Base-by-base conservation (phyloP, 176 grass and related monocot genomes). In the Hyparrhenia diplandra region DNA sequence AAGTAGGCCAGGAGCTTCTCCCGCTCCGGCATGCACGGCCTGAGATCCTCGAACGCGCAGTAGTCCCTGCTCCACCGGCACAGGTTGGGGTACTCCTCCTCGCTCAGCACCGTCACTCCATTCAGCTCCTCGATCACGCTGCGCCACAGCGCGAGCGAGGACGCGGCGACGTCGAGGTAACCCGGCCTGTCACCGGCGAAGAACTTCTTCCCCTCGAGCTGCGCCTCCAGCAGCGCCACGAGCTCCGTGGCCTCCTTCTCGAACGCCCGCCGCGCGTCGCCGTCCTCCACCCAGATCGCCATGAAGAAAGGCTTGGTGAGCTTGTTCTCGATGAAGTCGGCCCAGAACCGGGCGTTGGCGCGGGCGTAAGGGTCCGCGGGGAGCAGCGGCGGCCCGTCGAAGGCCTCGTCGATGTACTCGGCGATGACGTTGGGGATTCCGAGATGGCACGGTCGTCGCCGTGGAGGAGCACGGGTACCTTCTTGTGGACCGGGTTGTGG, bases 341-440 rank as follows among this genome's bases (percentile, higher is more conserved):
- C 73, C 88, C 88, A 90, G 39, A 87, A 90, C 0, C 74, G 67
- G 1, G 88, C 73, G 16, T 21, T 20, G 43, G 88, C 84, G 2
- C 80, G 67, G 1, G 43, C 80, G 58, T 64, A 69, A 1, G 88
- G 84, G 39, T 87, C 84, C 0, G 2, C 36, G 39, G 9, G n/a
- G n/a, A n/a, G n/a, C n/a, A 90, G 13, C 0, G 74, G 57, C 13
- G 69, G 43, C 0, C 83, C 90, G 0, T 64, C 43, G n/a, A 88
- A 92, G 51, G 32, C 28, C 70, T 92, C 90, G 21, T 92, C 86
- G 30, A 89, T 3, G 30, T 92, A 92, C 75, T 92, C 83, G 11
- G 85, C 27, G 69, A 88, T 47, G 43, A 83, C 11, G 10, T n/a
- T n/a, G 83, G 86, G 6, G 86, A 92, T 79, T 88, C 85, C 3